A percentile compares a stretch with the other conserved stretches of the same genome.
Evolutionary conservation across 257 asterid species (phyloP).

Genomic region (Coffea canephora): DNA sequence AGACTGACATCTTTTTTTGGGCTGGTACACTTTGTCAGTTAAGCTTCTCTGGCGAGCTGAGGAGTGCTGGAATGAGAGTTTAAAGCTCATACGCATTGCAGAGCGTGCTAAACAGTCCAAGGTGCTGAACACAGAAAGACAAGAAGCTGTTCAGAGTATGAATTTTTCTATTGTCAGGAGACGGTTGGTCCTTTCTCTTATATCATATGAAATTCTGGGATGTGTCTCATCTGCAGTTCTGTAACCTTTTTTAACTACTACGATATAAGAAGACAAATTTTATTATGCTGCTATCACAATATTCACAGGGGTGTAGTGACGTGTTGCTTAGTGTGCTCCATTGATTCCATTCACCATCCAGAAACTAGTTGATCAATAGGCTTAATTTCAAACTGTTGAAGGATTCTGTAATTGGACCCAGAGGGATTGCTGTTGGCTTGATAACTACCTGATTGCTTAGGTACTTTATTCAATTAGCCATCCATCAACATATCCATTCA

Average conservation of each 20-base stretch:
- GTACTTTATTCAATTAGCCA: too few species aligned
- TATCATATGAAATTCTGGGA: constrained; percentile 5
- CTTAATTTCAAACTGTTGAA: neutral
- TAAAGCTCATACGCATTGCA: constrained; percentile 64
- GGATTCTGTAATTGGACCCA: neutral
- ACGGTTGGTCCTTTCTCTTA: constrained; percentile 51
- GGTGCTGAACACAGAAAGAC: constrained; percentile 25
- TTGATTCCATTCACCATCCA: neutral
- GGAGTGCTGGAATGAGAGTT: constrained; percentile 90
- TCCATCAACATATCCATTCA: neutral
- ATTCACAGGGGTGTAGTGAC: neutral
- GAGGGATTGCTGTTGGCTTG: neutral
- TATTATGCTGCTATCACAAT: neutral
- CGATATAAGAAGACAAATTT: too few species aligned
- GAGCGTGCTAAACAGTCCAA: constrained; percentile 49
- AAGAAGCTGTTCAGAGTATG: constrained; percentile 20
- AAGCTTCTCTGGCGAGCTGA: constrained; percentile 87
- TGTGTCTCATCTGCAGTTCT: constrained; percentile 1
- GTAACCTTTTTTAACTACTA: neutral
- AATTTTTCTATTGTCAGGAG: constrained; percentile 52
- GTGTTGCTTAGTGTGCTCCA: neutral
- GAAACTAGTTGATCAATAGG: neutral
- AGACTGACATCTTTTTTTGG: neutral
- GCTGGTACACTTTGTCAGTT: constrained; percentile 43
- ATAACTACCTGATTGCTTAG: neutral